Evolutionary conservation across 805 yeast species (phyloP), one percentile per base, ranked within the genome.

Genomic region (Osmozyma mogii): DNA sequence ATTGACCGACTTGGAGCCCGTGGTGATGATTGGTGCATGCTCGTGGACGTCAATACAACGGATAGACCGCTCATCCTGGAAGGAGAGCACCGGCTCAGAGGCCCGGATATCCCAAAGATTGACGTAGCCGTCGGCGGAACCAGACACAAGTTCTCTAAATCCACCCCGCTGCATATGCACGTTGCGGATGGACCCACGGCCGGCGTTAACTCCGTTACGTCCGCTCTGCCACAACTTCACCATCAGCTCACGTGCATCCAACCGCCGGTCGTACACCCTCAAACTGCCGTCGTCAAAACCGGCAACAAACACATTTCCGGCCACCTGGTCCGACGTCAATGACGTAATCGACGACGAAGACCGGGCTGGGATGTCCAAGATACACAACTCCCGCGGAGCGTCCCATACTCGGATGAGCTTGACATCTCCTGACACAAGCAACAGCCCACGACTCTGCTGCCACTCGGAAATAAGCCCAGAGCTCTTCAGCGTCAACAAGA

Each of bases 101-200:
- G 64, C 51, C 36, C 98, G 65, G 17, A 92, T 79, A 56, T 92
- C 98, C 97, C 97, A 92, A 15, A 92, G 52, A 33, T 79, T 82
- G 3, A 92, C 81, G 25, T 67, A 62, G 2, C 98, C 96, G 47
- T 84, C 92, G 0, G 82, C 60, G 6, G 81, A 69, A 0, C 94
- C 97, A 39, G 89, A 77, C 3, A 81, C 80, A 26, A 92, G 66
- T 50, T 92, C 98, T 33, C 98, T 68, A 44, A 75, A 75, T 0
- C 98, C 98, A 22, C 98, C 98, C 45, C 98, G 69, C 61, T 92
- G 98, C 94, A 92, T 81, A 47, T 84, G 95, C 7, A 88, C 77
- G 42, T 82, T 84, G 26, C 77, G 64, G 24, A 89, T 75, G 44
- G 84, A 69, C 3, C 75, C 68, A 33, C 65, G 63, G 4, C 58